Evolutionary conservation across 2,329 filamentous ascomycete genomes (phyloP).

Genomic region (Neospermospora avenae): DNA sequence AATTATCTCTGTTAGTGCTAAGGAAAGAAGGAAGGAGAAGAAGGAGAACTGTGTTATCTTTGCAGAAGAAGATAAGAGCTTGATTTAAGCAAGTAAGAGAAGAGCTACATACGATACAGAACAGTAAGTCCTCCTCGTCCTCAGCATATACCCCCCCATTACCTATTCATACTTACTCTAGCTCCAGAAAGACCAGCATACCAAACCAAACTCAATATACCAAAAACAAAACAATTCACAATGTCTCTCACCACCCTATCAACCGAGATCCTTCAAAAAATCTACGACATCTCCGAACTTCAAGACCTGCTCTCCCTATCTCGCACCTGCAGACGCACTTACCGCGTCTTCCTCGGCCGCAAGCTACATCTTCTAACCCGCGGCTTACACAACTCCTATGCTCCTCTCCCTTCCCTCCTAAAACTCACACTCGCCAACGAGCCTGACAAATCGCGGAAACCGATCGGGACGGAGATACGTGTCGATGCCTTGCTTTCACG

Average conservation of each 20-base stretch:
- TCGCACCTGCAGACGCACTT: constrained; percentile 30
- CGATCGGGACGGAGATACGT: constrained; percentile 32
- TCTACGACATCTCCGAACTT: constrained; percentile 31
- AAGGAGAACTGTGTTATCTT: neutral
- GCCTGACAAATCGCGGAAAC: constrained; percentile 28
- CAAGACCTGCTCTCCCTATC: constrained; percentile 31
- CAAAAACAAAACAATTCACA: neutral
- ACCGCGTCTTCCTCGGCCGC: constrained; percentile 29
- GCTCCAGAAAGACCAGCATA: constrained; percentile 8
- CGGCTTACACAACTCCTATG: constrained; percentile 30
- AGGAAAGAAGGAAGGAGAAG: constrained; percentile 12
- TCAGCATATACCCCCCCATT: neutral
- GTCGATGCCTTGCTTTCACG: constrained; percentile 27
- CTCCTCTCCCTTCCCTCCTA: constrained; percentile 29
- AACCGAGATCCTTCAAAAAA: constrained; percentile 34
- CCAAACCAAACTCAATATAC: constrained; percentile 4
- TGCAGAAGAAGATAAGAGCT: neutral
- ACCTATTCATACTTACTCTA: constrained; percentile 12
- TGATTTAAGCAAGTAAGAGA: constrained; percentile 3
- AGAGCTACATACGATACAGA: constrained; percentile 13
- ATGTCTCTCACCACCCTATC: constrained; percentile 32
- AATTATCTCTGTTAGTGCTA: neutral
- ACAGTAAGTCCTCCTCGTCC: constrained; percentile 12
- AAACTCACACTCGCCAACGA: constrained; percentile 32
- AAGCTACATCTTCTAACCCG: constrained; percentile 27